These are phyloP conservation scores for Reticulascus tulasneorum DNA, from an alignment of 2,329 filamentous ascomycete species.

Conservation along the genomic window DNA sequence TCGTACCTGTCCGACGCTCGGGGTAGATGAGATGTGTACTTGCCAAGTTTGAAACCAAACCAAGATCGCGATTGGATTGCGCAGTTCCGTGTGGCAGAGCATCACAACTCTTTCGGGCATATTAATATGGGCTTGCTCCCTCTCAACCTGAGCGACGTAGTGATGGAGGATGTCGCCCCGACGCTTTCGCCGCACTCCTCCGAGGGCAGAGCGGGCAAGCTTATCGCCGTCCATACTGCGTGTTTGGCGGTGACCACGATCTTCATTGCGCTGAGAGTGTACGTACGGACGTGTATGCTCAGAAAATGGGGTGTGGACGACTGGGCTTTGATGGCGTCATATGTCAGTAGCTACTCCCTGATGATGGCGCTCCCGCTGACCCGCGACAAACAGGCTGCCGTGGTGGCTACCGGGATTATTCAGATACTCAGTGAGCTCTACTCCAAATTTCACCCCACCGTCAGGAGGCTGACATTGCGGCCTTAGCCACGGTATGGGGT, in stretches of 20 bases:
- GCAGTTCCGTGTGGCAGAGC: too few relatives aligned
- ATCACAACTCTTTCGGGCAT: too few relatives aligned
- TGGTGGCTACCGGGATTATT: not conserved
- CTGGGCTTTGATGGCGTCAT: conserved; percentile 13
- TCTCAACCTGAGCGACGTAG: too few relatives aligned
- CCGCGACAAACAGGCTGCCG: not conserved
- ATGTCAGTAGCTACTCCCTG: conserved; percentile 11
- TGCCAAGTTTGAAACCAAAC: too few relatives aligned
- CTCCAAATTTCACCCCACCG: accelerated
- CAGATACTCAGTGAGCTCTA: conserved; percentile 1
- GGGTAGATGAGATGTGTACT: too few relatives aligned
- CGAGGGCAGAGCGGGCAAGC: not conserved
- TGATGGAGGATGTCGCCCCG: too few relatives aligned
- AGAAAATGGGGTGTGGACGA: conserved; percentile 22
- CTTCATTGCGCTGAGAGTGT: conserved; percentile 10
- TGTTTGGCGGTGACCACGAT: not conserved
- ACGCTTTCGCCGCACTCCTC: not conserved
- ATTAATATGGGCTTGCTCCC: too few relatives aligned
- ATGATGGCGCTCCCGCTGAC: not conserved
- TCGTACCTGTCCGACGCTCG: too few relatives aligned
- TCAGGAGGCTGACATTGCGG: not conserved
- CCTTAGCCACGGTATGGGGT: conserved; percentile 12
- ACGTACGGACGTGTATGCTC: conserved; percentile 19
- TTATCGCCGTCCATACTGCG: conserved; percentile 1
- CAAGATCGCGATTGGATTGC: too few relatives aligned